These are phyloP conservation scores for Blumeria graminis DNA, from an alignment of 2,329 filamentous ascomycete species.

Conservation along the genomic window DNA sequence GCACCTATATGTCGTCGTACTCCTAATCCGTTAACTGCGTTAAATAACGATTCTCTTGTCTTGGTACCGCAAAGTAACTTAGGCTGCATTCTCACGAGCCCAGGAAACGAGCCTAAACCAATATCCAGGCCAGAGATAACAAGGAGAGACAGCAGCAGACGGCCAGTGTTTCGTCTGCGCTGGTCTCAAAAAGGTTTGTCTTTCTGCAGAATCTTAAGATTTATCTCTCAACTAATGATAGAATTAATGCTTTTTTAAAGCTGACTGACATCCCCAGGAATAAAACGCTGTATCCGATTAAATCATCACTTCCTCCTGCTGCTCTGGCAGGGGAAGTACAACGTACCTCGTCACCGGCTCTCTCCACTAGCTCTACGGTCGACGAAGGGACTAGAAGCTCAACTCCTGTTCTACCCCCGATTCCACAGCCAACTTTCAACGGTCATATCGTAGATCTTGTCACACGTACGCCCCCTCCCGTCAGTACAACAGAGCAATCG, in stretches of 20 bases:
- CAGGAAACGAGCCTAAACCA: no score
- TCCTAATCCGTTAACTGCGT: no score
- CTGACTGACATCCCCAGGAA: not conserved
- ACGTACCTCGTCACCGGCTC: constrained; percentile 28
- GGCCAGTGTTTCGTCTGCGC: constrained; percentile 33
- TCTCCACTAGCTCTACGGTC: constrained; percentile 37
- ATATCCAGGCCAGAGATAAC: not conserved
- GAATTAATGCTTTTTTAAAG: not conserved
- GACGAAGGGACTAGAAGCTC: constrained; percentile 25
- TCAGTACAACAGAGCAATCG: constrained; percentile 5
- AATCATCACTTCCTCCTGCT: constrained; percentile 28
- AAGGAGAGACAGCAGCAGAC: constrained; percentile 29
- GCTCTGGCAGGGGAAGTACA: constrained; percentile 33
- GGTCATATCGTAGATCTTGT: constrained; percentile 29
- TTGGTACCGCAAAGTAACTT: no score
- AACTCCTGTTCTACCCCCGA: constrained; percentile 32
- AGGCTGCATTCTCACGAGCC: no score
- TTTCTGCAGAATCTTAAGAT: not conserved
- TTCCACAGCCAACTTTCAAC: constrained; percentile 32
- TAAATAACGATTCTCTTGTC: no score
- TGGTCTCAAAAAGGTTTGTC: constrained; percentile 23
- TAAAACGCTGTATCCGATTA: constrained; percentile 16
- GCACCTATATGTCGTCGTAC: constrained; percentile 8
- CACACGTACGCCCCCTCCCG: constrained; percentile 26
- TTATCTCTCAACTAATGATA: not conserved